These are phyloP conservation scores for Canavalia ensiformis DNA, from an alignment of 306 rosid genomes.

Conservation along the genomic window DNA sequence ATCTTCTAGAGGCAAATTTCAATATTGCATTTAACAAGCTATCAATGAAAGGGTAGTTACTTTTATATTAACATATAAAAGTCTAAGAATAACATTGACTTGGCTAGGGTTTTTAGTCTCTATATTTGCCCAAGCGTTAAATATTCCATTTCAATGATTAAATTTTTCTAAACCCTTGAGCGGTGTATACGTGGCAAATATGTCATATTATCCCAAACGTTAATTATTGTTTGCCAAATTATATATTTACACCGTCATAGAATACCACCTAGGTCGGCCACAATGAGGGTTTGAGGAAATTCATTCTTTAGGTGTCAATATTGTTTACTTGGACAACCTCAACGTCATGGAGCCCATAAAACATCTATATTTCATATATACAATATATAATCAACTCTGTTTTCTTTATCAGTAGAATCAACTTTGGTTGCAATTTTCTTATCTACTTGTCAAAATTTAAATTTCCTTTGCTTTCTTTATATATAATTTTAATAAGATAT, in stretches of 20 bases:
- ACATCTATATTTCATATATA: not conserved
- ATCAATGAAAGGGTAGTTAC: not conserved
- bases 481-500: too few species aligned
- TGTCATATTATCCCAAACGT: not conserved
- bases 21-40: not conserved
- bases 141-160: too few species aligned
- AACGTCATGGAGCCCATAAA: not conserved
- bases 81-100: constrained; percentile 28
- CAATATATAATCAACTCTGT: constrained; percentile 6
- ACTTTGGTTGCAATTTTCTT: not conserved
- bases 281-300: too few species aligned
- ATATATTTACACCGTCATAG: too few species aligned
- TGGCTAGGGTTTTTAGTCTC: too few species aligned
- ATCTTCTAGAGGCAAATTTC: not conserved
- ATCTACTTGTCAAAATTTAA: constrained; percentile 3
- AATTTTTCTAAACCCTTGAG: constrained; percentile 33
- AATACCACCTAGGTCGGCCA: too few species aligned
- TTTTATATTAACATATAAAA: not conserved
- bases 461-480: too few species aligned
- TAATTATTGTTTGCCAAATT: too few species aligned
- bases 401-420: too few species aligned
- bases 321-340: constrained; percentile 29
- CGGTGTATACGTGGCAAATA: constrained; percentile 9
- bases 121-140: too few species aligned
- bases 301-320: not conserved